Conservation (phyloP, 75 land plant species). For the Larix kaempferi region DNA sequence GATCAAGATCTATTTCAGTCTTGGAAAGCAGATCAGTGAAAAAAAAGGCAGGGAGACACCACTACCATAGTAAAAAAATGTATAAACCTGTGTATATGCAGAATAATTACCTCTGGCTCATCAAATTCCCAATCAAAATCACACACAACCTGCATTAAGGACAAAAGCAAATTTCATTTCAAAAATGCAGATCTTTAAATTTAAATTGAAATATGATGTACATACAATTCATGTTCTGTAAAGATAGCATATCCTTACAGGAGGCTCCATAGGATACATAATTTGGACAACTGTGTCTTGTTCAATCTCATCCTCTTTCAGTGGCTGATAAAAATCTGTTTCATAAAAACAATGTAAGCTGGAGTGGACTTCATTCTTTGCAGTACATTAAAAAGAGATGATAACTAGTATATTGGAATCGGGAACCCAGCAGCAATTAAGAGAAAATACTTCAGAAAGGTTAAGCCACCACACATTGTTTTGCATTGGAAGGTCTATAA, state of each 20-base stretch:
- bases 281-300: slow-evolving; percentile 80
- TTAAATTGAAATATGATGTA: neutral
- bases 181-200: neutral
- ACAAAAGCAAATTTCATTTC: neutral
- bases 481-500: neutral
- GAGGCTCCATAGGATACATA: slow-evolving; percentile 87
- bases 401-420: too few relatives aligned
- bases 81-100: too few relatives aligned
- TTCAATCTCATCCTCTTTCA: slow-evolving; percentile 79
- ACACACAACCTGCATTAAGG: slow-evolving; percentile 54
- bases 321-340: slow-evolving; percentile 85
- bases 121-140: slow-evolving; percentile 96
- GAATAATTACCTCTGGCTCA: slow-evolving; percentile 70
- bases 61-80: too few relatives aligned
- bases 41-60: neutral
- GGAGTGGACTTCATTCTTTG: too few relatives aligned
- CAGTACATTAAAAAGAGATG: too few relatives aligned
- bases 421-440: too few relatives aligned
- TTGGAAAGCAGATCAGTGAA: slow-evolving; percentile 3
- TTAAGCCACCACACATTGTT: neutral
- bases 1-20: neutral
- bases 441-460: too few relatives aligned
- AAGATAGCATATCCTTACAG: slow-evolving; percentile 42
- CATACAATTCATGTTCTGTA: neutral
- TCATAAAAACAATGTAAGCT: neutral